Evolutionary conservation across 148 eudicot genomes (phyloP), one percentile per base, ranked within the genome.

Genomic region (Agrostemma githago): DNA sequence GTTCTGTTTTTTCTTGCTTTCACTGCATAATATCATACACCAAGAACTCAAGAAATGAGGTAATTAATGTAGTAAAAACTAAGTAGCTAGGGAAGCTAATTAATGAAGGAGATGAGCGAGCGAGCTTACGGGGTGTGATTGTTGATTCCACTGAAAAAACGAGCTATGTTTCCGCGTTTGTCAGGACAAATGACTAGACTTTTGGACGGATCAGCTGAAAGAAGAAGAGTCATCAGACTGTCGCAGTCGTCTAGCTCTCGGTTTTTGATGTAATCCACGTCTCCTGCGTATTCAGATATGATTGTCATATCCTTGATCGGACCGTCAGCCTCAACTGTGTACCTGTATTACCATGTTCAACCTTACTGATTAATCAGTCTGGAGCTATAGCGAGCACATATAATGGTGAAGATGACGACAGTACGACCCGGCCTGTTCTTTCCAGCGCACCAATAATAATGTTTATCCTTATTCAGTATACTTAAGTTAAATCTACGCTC

Each of bases 121-220:
- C 63, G 44, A 75, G 10, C 95, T 89, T 89, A 95, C 98, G 72
- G 83, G 10, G 85, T 82, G 70, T 89, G 86, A 63, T 95, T 95
- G 88, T 95, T 95, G 74, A 95, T 92, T 82, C 98, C 97, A 74
- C 77, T 95, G 72, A 95, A 78, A 79, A 95, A 95, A 11, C 98
- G 96, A 62, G 98, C 86, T 73, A 95, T 86, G 75, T 95, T 95
- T 72, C 96, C 97, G 19, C 88, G 89, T 72, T 88, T 88, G 74
- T 92, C 98, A 21, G 98, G 96, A 76, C 98, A 95, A 75, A 95
- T 76, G 75, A 92, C 84, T 15, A 92, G 89, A 75, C 96, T 90
- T 41, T 86, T 73, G 1, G 85, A 85, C 26, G 86, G 81, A 71
- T 89, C 84, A 15, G 80, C 73, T 41, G 97, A 84, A n/a, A 90